Evolutionary conservation across 2,329 filamentous ascomycete species (phyloP).

Genomic region (Apiospora aurea): DNA sequence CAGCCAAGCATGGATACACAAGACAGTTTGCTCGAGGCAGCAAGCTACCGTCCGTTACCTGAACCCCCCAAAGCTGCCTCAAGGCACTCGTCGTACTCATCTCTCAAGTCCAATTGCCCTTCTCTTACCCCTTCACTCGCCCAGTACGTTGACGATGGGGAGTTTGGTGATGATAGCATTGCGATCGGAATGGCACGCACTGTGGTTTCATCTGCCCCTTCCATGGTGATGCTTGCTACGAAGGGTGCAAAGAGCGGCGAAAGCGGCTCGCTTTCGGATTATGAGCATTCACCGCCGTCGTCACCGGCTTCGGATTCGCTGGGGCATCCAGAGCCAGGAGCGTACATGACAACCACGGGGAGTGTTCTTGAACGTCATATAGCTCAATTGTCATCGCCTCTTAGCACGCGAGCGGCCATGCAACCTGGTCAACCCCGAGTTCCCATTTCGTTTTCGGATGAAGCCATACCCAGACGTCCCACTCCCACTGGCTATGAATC

Average conservation of each 20-base stretch:
- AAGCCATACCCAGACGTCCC: conserved; percentile 21
- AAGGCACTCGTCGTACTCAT: conserved; percentile 38
- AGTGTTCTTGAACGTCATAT: conserved; percentile 42
- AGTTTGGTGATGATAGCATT: conserved; percentile 42
- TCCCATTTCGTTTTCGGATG: conserved; percentile 28
- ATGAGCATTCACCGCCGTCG: conserved; percentile 38
- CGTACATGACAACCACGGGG: conserved; percentile 41
- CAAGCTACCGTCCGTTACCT: conserved; percentile 39
- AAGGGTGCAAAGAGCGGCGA: conserved; percentile 30
- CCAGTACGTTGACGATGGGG: conserved; percentile 42
- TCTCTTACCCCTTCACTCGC: conserved; percentile 43
- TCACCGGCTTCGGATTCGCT: conserved; percentile 36
- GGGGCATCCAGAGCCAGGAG: conserved; percentile 36
- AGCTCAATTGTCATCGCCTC: conserved; percentile 36
- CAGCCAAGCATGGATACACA: conserved; percentile 23
- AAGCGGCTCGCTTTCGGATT: conserved; percentile 39
- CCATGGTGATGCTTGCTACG: conserved; percentile 38
- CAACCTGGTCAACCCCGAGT: conserved; percentile 12
- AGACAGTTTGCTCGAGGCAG: conserved; percentile 24
- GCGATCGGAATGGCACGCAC: conserved; percentile 38
- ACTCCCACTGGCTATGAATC: conserved; percentile 25
- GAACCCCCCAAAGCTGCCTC: conserved; percentile 36
- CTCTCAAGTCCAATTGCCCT: conserved; percentile 40
- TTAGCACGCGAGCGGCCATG: background rate
- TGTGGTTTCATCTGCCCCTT: conserved; percentile 37